Evolutionary conservation across 2,329 filamentous ascomycete genomes (phyloP).

Genomic region (Hypoxylon sp.): DNA sequence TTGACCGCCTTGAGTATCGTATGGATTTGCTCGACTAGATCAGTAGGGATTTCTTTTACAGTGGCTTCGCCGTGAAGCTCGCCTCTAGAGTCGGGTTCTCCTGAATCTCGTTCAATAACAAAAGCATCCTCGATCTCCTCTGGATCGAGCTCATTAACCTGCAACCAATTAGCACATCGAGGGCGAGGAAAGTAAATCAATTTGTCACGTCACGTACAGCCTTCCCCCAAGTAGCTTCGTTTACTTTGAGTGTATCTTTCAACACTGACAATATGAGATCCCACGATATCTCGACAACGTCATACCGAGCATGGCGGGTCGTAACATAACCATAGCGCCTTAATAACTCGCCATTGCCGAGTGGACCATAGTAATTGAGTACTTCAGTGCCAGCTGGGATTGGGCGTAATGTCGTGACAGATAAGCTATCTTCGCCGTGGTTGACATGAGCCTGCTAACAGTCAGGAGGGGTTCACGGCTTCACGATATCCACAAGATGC

Average conservation of each 20-base stretch:
- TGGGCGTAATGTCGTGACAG: slow-evolving; percentile 78
- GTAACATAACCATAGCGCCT: slow-evolving; percentile 92
- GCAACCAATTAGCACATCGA: slow-evolving; percentile 45
- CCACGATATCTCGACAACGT: slow-evolving; percentile 85
- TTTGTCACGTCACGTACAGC: slow-evolving; percentile 56
- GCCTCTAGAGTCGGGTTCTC: slow-evolving; percentile 67
- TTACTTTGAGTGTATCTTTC: slow-evolving; percentile 57
- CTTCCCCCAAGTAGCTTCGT: slow-evolving; percentile 58
- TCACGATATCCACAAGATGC: slow-evolving; percentile 4
- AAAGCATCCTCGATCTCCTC: slow-evolving; percentile 82
- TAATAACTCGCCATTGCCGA: slow-evolving; percentile 85
- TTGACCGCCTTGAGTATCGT: slow-evolving; percentile 64
- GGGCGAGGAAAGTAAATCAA: no score
- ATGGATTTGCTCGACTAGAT: slow-evolving; percentile 68
- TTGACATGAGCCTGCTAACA: slow-evolving; percentile 66
- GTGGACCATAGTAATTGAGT: slow-evolving; percentile 89
- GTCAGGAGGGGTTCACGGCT: slow-evolving; percentile 6
- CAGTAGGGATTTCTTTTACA: slow-evolving; percentile 63
- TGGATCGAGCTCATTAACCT: slow-evolving; percentile 68
- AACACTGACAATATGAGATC: slow-evolving; percentile 67
- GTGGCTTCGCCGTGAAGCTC: slow-evolving; percentile 57
- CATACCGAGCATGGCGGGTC: slow-evolving; percentile 80
- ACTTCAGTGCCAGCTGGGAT: slow-evolving; percentile 82
- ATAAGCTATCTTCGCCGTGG: slow-evolving; percentile 69
- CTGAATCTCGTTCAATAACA: slow-evolving; percentile 72